Evolutionary conservation across 2,329 filamentous ascomycete species (phyloP).

Genomic region (Thelonectria blattea): DNA sequence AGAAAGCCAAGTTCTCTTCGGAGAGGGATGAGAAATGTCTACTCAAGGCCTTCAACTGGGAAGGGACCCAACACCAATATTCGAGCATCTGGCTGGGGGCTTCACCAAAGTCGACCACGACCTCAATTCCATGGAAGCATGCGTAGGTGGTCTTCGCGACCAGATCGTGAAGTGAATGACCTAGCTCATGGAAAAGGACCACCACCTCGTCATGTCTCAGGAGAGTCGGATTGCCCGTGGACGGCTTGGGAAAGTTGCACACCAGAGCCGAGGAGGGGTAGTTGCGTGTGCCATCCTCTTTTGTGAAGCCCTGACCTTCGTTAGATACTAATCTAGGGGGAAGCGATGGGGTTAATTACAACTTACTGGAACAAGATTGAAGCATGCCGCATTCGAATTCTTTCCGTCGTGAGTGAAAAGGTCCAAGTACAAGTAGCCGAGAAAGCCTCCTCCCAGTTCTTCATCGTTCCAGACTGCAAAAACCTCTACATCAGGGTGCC

Average conservation of each 20-base stretch:
- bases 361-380: slow-evolving; percentile 2
- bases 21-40: background rate
- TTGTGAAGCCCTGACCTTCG: background rate
- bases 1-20: background rate
- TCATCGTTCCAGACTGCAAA: background rate
- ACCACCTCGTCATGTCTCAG: background rate
- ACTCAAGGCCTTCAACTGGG: background rate
- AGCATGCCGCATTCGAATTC: background rate
- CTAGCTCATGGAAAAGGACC: background rate
- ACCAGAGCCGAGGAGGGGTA: background rate
- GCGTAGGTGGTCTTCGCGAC: background rate
- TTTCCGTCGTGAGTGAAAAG: slow-evolving; percentile 1
- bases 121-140: background rate
- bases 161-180: background rate
- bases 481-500: background rate
- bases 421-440: slow-evolving; percentile 2
- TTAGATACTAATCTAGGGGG: background rate
- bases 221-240: background rate
- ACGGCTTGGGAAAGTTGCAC: background rate
- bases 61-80: slow-evolving; percentile 2
- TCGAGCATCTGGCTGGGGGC: slow-evolving; percentile 6
- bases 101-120: slow-evolving; percentile 6
- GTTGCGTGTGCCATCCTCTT: background rate
- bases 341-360: background rate
- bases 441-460: background rate